These are phyloP conservation scores for Rosellinia necatrix DNA, from an alignment of 2,329 filamentous ascomycete genomes.

Conservation along the genomic window DNA sequence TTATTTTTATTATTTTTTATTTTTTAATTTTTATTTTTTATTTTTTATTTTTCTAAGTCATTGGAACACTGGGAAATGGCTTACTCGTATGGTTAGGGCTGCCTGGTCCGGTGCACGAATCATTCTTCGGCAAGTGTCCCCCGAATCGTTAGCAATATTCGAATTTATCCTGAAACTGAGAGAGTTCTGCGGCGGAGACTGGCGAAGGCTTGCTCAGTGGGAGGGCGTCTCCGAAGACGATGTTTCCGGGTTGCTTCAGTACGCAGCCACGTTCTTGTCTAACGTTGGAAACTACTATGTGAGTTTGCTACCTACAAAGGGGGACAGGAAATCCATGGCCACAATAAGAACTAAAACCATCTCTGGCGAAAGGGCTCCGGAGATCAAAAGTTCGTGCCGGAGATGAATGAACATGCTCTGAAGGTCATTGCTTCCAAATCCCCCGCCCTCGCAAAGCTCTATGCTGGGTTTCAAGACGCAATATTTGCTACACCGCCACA, in stretches of 20 bases:
- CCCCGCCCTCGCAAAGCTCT: slow-evolving; percentile 47
- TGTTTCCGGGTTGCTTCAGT: slow-evolving; percentile 56
- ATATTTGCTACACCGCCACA: slow-evolving; percentile 56
- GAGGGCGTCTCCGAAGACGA: slow-evolving; percentile 49
- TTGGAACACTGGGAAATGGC: no score
- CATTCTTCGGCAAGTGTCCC: slow-evolving; percentile 62
- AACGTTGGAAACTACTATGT: slow-evolving; percentile 65
- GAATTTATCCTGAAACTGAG: slow-evolving; percentile 64
- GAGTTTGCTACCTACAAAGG: neutral
- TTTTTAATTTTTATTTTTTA: no score
- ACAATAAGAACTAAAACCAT: no score
- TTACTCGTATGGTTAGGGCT: no score
- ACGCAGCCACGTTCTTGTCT: slow-evolving; percentile 60
- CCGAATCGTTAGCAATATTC: slow-evolving; percentile 61
- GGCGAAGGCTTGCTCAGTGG: slow-evolving; percentile 60
- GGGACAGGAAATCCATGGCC: no score
- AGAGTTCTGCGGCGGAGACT: no score
- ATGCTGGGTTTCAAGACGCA: slow-evolving; percentile 48
- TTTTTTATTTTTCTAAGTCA: no score
- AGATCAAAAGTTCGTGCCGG: slow-evolving; percentile 64
- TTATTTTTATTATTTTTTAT: no score
- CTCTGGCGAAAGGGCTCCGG: slow-evolving; percentile 49
- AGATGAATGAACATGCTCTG: slow-evolving; percentile 48
- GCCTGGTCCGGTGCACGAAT: slow-evolving; percentile 61
- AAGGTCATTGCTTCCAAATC: slow-evolving; percentile 48